Percentiles rank a stretch among this genome's conserved stretches.
Conservation (phyloP, 306 rosid species). For the Cicer yamashitae region DNA sequence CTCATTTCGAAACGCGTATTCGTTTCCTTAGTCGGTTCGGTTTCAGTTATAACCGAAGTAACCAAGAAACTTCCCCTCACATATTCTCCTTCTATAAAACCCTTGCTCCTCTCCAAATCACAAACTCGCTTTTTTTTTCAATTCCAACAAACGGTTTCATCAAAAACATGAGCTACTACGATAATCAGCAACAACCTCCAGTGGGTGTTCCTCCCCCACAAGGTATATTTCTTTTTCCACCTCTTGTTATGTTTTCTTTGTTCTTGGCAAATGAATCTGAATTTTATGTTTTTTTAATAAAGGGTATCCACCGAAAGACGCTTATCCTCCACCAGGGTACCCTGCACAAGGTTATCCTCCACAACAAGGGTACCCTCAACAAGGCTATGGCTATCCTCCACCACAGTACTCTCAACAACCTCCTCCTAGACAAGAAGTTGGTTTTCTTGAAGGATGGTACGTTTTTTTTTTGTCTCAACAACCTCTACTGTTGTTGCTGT, state of each 20-base stretch:
- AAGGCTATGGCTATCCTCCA: constrained; percentile 48
- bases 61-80: constrained; percentile 28
- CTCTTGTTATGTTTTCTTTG: not conserved
- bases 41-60: constrained; percentile 11
- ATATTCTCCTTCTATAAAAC: not conserved
- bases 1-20: constrained; percentile 31
- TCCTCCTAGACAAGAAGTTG: constrained; percentile 48
- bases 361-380: constrained; percentile 45
- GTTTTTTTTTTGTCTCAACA: not conserved
- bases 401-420: constrained; percentile 54
- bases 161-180: constrained; percentile 55
- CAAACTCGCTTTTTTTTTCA: not conserved
- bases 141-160: not conserved
- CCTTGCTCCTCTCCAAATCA: not conserved
- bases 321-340: constrained; percentile 65
- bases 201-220: constrained; percentile 71
- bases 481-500: not conserved
- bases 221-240: constrained; percentile 41
- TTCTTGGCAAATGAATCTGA: not conserved
- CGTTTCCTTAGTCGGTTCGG: constrained; percentile 36
- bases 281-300: not conserved
- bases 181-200: constrained; percentile 63
- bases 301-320: constrained; percentile 62
- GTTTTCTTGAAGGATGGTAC: constrained; percentile 65
- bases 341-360: constrained; percentile 50